Evolutionary conservation across 1,139 yeast species (phyloP), one percentile per base, ranked within the genome.

Genomic region (Kazachstania sp.): DNA sequence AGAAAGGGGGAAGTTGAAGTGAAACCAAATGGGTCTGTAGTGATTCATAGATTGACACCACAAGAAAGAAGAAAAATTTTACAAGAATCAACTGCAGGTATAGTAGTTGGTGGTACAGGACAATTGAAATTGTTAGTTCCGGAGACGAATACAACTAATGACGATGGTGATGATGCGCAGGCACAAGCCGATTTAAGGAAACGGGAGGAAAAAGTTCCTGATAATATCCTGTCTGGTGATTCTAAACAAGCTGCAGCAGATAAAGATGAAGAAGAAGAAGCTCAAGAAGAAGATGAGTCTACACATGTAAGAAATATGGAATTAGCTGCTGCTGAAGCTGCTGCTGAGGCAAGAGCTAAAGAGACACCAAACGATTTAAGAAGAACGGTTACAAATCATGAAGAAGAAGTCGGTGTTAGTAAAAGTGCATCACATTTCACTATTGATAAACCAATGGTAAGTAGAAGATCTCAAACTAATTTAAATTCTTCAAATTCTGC

Each of bases 71-170:
- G 75, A 45, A 74, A 75, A 48, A 68, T 80, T 1, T 66, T 75
- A 50, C 66, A 71, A 49, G 75, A 80, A 0, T 69, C 73, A 20
- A 82, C 83, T 26, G 79, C 83, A n/a, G 92, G 92, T 16, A 71
- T 83, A 19, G 87, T 83, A 3, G 90, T 84, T 35, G 94, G 94
- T 30, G 94, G 94, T 1, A 71, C 85, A 4, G 87, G 86, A 0
- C 80, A 83, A 39, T 66, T 82, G 45, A 77, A 75, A 41, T 71
- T 50, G 46, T 51, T 52, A 19, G 54, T 41, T 30, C 59, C 65
- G 16, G 59, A 59, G 15, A 50, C 52, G 15, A 54, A 48, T 13
- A 44, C 41, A 4, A 37, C 45, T 5, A 35, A 36, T 37, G 29
- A 47, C 39, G 37, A 43, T 41, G 30, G 40, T 37, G 28, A 44